Base-by-base conservation (phyloP, 2,329 filamentous ascomycete genomes). In the Didymella lethalis region DNA sequence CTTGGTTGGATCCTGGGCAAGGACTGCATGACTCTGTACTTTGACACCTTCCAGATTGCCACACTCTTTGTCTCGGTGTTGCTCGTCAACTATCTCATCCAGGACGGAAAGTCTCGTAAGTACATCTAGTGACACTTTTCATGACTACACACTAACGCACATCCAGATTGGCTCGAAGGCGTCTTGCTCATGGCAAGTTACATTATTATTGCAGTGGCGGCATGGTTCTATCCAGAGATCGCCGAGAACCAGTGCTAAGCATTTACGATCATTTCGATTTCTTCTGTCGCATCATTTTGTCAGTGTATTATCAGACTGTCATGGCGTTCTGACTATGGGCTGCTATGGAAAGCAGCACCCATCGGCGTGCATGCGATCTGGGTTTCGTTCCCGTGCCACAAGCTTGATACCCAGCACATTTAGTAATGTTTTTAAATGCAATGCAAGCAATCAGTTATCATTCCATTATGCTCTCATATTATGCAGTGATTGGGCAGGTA, bases 21-120 rank as follows among this genome's bases (percentile, higher is more conserved):
- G 18, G 79, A 85, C 48, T 78, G 82, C 36, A 88, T 90, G 91
- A 91, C 88, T 20, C 84, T 96, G 5, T 89, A 89, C 75, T 95
- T 97, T 74, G 92, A 96, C 72, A 88, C 88, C 0, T 97, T 97
- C 81, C 92, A 97, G 79, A 88, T 97, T 14, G 90, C 83, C 2
- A 78, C 85, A 1, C 75, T 88, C 1, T 88, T 89, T 59, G 83
- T 88, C 25, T 77, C 75, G 32, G 78, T 83, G n/a, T 72, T 83
- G 48, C 65, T 86, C 63, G 84, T 88, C 44, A 88, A 88, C 70
- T 88, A 88, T 66, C 79, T 88, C 18, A 88, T 88, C 46, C 81
- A 83, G 61, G 85, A 87, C 64, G 84, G 85, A 51, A 86, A 86
- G 65, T 84, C 82, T 59, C 73, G 71, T 77, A 74, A 71, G 71